phyloP scores from a whole-genome alignment of 169 alveolate genomes.

The Plasmodium relictum region DNA sequence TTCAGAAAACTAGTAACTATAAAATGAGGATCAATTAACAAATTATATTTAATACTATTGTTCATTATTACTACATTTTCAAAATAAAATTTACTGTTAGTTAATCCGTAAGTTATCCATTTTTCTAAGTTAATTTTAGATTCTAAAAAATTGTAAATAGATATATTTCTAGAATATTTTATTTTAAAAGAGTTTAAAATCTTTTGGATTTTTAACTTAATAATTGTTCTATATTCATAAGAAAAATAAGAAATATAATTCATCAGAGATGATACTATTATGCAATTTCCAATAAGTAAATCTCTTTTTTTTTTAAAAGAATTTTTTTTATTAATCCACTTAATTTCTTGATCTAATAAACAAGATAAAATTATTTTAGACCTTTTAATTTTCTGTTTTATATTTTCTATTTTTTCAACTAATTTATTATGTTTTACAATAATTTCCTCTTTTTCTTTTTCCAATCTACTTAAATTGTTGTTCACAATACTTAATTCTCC shows the following conservation, averaged over 20 bases:
- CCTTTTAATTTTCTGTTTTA: constrained; percentile 55
- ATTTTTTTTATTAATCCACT: constrained; percentile 64
- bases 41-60: constrained; percentile 59
- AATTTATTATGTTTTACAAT: constrained; percentile 40
- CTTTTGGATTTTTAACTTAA: constrained; percentile 33
- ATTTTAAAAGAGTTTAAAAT: constrained; percentile 17
- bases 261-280: constrained; percentile 40
- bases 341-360: constrained; percentile 55
- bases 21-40: constrained; percentile 76
- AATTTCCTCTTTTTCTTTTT: constrained; percentile 62
- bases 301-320: constrained; percentile 49
- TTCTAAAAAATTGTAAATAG: constrained; percentile 36
- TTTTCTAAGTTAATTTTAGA: constrained; percentile 70
- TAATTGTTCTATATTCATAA: constrained; percentile 57
- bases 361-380: constrained; percentile 57
- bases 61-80: constrained; percentile 74
- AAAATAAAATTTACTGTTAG: constrained; percentile 55
- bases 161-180: constrained; percentile 25
- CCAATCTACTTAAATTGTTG: constrained; percentile 32
- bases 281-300: constrained; percentile 63
- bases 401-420: constrained; percentile 55
- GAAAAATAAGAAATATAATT: constrained; percentile 66
- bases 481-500: constrained; percentile 28
- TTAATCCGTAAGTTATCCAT: constrained; percentile 72
- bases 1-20: constrained; percentile 68